Evolutionary conservation across 345 rosid genomes (phyloP), one percentile per base, ranked within the genome.

Genomic region (Lepidium africanum): DNA sequence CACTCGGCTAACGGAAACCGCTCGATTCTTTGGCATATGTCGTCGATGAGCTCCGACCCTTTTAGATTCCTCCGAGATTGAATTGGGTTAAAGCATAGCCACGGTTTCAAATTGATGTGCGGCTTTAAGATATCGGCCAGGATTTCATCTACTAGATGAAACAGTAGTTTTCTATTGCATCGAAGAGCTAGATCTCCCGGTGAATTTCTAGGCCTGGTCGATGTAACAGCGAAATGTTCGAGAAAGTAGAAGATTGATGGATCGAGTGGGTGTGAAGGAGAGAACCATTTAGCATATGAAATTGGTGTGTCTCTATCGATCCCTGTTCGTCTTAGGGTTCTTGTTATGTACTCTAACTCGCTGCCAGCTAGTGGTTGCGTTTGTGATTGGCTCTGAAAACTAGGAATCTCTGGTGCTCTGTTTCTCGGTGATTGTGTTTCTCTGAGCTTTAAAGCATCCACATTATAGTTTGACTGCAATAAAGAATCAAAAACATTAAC

Each of bases 201-300:
- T 12, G 60, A 9, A 2, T 43, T 48, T 58, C 69, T 35, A 36
- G 58, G 60, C 2, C 10, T 43, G 6, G 49, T 43, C 10, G 66
- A 27, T 62, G 74, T 50, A 21, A 74, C 17, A 2, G 74, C 65
- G 67, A 67, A 80, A 39, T 65, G 72, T 65, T 90, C 96, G 49
- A 90, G 84, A 45, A 75, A 65, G 73, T 82, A 65, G 78, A 90
- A 93, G 62, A 81, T 83, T 3, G 94, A 84, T 13, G 94, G 88
- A 69, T 93, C 80, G 8, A 90, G 70, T 9, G 91, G 89, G 23
- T 81, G 87, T 1, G 93, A 75, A 15, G 87, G 83, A 56, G 97
- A 86, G 79, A 85, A 83, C 86, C 87, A 82, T 25, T 76, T 58
- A 0, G 73, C 70, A 58, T 70, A 84, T 40, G 92, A 76, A 37